Evolutionary conservation across 441 rosid genomes (phyloP), one percentile per base, ranked within the genome.

Genomic region (Aquilaria agallochum): DNA sequence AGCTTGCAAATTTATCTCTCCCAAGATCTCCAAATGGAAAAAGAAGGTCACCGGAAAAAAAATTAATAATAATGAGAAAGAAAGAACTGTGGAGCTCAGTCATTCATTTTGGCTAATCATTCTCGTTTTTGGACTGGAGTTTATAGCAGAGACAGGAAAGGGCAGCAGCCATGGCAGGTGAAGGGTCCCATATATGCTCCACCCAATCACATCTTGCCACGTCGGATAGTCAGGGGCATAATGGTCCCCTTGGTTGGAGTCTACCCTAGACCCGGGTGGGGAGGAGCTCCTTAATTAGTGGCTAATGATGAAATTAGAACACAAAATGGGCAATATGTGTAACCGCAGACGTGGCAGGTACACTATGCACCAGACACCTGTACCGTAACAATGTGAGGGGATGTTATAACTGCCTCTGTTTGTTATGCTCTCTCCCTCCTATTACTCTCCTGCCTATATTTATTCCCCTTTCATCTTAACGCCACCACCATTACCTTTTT

Each of bases 341-440:
- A 56, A 61, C 42, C 48, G 27, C 55, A 70, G 44, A 60, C 74
- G 66, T 73, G 76, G 59, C 74, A 58, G 34, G 50, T 31, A 40
- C 20, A 10, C 12, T 50, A 32, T 13, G 46, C 64, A 71, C 74
- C 73, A 34, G 60, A 66, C 78, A 76, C 74, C 62, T 73, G 80
- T 68, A 55, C 59, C 74, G 71, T 70, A 68, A 36, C 60, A 75
- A 73, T 36, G 68, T 65, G 71, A 60, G 62, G 71, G 62, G 73
- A 59, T 72, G 79, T 72, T 72, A 62, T 50, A 78, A 78, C 83
- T 60, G 70, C 58, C 68, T 60, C 32, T 60, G 42, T 56, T 40
- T 20, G 58, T 45, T 58, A 40, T 0, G 11, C 54, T 31, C 32
- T 50, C 5, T 12, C 30, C 45, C 45, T 40, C 10, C 45, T 40